Conservation (phyloP, 73 alveolate genomes). For the Durusdinium trenchii region DNA sequence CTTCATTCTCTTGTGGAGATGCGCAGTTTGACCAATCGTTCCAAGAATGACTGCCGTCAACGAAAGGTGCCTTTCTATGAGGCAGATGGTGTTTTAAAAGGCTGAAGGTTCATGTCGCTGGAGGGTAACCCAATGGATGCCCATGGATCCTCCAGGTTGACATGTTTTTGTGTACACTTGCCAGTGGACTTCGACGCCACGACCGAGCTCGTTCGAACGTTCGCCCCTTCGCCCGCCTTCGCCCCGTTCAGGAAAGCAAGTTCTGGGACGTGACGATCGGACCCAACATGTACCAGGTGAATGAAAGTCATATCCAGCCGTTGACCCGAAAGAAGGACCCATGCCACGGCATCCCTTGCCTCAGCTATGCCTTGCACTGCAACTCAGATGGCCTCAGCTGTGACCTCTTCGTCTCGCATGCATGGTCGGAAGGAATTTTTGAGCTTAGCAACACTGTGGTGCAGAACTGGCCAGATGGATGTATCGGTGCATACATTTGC, state of each 20-base stretch:
- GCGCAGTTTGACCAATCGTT: neutral
- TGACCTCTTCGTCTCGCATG: slow-evolving; percentile 76
- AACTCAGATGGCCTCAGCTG: slow-evolving; percentile 20
- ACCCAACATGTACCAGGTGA: slow-evolving; percentile 60
- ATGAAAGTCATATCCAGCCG: neutral
- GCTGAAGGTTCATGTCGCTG: too few relatives aligned
- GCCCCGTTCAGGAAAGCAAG: neutral
- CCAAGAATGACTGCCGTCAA: neutral
- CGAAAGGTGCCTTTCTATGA: slow-evolving; percentile 26
- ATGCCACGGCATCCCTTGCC: slow-evolving; percentile 21
- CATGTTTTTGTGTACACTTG: neutral
- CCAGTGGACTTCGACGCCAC: neutral
- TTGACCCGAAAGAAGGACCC: neutral
- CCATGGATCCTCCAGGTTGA: too few relatives aligned
- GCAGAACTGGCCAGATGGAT: slow-evolving; percentile 17
- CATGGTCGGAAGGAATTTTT: slow-evolving; percentile 58
- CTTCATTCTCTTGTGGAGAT: neutral
- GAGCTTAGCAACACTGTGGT: slow-evolving; percentile 44
- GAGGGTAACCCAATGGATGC: too few relatives aligned
- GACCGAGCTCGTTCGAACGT: neutral
- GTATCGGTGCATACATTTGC: slow-evolving; percentile 69
- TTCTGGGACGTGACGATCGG: slow-evolving; percentile 7
- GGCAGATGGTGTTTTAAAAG: neutral
- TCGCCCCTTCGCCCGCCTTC: neutral
- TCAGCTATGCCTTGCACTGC: slow-evolving; percentile 40